Conservation (phyloP, 768 basidiomycete species). For the Pisolithus tinctorius region DNA sequence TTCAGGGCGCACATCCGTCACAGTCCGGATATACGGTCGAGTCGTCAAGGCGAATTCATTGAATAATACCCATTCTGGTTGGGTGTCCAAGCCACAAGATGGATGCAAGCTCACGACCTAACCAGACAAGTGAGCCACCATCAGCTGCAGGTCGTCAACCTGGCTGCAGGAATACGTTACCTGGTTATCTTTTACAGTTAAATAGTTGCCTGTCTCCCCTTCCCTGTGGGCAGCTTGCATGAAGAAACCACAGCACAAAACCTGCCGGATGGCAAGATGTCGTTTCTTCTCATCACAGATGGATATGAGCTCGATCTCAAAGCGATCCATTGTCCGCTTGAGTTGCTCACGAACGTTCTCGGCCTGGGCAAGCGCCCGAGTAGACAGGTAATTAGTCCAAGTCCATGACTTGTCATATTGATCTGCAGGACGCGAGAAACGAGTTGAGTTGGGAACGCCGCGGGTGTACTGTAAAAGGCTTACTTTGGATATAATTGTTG, state of each 20-base stretch:
- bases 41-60: slow-evolving; percentile 95
- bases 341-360: slow-evolving; percentile 91
- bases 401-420: slow-evolving; percentile 80
- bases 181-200: slow-evolving; percentile 95
- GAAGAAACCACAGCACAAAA: slow-evolving; percentile 90
- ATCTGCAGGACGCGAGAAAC: slow-evolving; percentile 37
- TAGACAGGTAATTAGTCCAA: slow-evolving; percentile 84
- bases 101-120: slow-evolving; percentile 47
- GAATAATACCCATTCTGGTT: slow-evolving; percentile 89
- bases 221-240: slow-evolving; percentile 98
- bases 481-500: slow-evolving; percentile 84
- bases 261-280: slow-evolving; percentile 69
- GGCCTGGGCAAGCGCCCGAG: slow-evolving; percentile 78
- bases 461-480: slow-evolving; percentile 16
- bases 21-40: slow-evolving; percentile 82
- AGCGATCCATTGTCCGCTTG: slow-evolving; percentile 86
- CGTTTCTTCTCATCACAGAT: slow-evolving; percentile 63
- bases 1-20: slow-evolving; percentile 79
- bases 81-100: slow-evolving; percentile 78
- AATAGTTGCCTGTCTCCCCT: slow-evolving; percentile 80
- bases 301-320: slow-evolving; percentile 70
- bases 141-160: neutral
- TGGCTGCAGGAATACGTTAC: slow-evolving; percentile 23
- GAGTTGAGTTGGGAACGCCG: neutral
- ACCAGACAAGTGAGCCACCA: neutral